Evolutionary conservation across 805 yeast genomes (phyloP), one percentile per base, ranked within the genome.

Genomic region (Schwanniomyces sp.): DNA sequence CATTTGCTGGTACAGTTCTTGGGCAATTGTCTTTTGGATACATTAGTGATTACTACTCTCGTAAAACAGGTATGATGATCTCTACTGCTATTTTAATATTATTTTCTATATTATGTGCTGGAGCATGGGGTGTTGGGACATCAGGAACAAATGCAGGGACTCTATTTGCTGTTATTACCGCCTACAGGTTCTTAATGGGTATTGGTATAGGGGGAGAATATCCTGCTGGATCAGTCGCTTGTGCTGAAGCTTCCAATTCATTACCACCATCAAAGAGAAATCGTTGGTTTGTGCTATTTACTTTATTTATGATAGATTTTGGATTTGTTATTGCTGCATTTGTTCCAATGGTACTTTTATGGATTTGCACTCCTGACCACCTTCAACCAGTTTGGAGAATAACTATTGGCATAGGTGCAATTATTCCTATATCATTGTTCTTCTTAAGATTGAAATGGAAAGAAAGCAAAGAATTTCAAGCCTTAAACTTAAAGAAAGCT

Each of bases 161-260:
- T 38, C 78, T 91, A 74, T 80, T 91, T 52, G 84, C 89, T 11
- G 91, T 92, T 17, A 69, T 91, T 46, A 88, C 96, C 6, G 86
- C 85, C 8, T 88, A 85, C 64, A 79, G 97, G 66, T 88, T 88
- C 66, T 84, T 91, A 67, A 70, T 91, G 44, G 97, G 97, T 69
- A 73, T 88, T 54, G 95, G 91, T 59, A 88, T 91, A 56, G 97
- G 97, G 56, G 91, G 94, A 42, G 97, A 91, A 69, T 91, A 91
- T 63, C 96, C 96, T 41, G 85, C 95, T 10, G 91, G 96, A 41
- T 86, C 96, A 8, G 91, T 91, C 14, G 94, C 96, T 29, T 88
- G 94, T 56, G 91, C 96, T 29, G 97, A 91, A 67, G 92, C 94
- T 29, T 82, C 94, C 40, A 83, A 86, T 47, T 68, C 80, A 51